A percentile compares a stretch with the other conserved stretches of the same genome.
Evolutionary conservation across 805 yeast genomes (phyloP).

Genomic region (Maudiozyma saulgeensis): DNA sequence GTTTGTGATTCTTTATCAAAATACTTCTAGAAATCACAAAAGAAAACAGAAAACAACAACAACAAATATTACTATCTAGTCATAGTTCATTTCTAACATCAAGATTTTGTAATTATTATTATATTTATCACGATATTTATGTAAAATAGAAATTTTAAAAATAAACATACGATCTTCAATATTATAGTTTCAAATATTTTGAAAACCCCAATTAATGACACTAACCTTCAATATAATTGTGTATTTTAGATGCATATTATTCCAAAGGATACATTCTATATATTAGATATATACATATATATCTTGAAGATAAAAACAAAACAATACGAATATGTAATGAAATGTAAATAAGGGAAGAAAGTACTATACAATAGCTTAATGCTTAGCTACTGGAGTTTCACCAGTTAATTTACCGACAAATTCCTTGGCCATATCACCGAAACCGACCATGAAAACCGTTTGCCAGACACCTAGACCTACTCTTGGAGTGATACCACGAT

Average conservation of each 20-base stretch:
- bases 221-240: not conserved
- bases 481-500: slow-evolving; percentile 95
- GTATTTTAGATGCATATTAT: too few species aligned
- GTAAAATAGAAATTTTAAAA: slow-evolving; percentile 3
- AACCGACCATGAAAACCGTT: slow-evolving; percentile 95
- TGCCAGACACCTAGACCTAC: slow-evolving; percentile 97
- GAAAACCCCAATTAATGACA: not conserved
- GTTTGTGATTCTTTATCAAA: not conserved
- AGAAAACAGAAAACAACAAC: slow-evolving; percentile 24
- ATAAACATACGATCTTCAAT: not conserved
- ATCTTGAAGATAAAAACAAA: too few species aligned
- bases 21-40: slow-evolving; percentile 10
- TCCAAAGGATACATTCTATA: too few species aligned
- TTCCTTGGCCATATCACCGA: slow-evolving; percentile 87
- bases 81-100: too few species aligned
- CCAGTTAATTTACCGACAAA: slow-evolving; percentile 55
- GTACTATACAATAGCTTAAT: slow-evolving; percentile 7
- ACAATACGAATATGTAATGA: too few species aligned
- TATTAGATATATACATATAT: too few species aligned
- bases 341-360: not conserved
- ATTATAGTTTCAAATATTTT: not conserved
- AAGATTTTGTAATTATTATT: not conserved
- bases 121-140: slow-evolving; percentile 1
- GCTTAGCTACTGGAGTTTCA: slow-evolving; percentile 40
- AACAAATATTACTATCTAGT: slow-evolving; percentile 5